phyloP scores from a whole-genome alignment of 2,329 filamentous ascomycete species.

The Curvularia lunata region DNA sequence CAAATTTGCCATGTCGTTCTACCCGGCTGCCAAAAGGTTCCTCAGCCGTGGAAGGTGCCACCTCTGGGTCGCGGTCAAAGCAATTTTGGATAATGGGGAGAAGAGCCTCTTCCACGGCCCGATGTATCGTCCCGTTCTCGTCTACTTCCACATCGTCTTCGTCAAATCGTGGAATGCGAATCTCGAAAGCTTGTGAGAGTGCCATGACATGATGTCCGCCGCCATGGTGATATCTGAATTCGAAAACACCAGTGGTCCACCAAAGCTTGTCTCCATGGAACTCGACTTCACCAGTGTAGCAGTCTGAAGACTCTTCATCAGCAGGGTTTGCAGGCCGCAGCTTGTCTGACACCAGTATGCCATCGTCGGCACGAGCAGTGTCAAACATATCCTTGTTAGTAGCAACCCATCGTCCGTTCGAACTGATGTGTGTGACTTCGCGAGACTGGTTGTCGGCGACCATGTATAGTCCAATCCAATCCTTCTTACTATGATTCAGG shows the following conservation, averaged over 20 bases:
- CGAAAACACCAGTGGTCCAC: conserved; percentile 96
- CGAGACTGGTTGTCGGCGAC: conserved; percentile 91
- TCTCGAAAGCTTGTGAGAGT: conserved; percentile 91
- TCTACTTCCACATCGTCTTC: conserved; percentile 70
- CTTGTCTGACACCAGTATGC: conserved; percentile 74
- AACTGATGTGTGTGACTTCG: conserved; percentile 81
- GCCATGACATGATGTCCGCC: conserved; percentile 93
- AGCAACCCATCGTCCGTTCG: conserved; percentile 87
- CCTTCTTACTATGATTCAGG: conserved; percentile 82
- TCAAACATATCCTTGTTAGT: conserved; percentile 80
- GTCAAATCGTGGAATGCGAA: conserved; percentile 81
- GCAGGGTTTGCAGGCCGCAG: conserved; percentile 56
- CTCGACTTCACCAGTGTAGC: conserved; percentile 79
- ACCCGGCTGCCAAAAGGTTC: conserved; percentile 86
- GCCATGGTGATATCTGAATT: conserved; percentile 95
- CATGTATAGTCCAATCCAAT: conserved; percentile 97
- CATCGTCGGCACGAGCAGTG: conserved; percentile 73
- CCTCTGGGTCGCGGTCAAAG: conserved; percentile 87
- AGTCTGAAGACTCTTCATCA: conserved; percentile 61
- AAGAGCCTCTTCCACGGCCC: conserved; percentile 76
- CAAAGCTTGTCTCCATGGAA: conserved; percentile 94
- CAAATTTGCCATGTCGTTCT: conserved; percentile 86
- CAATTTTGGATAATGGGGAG: conserved; percentile 89
- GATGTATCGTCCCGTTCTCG: conserved; percentile 66
- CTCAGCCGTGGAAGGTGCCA: conserved; percentile 79